Evolutionary conservation across 2,329 filamentous ascomycete species (phyloP), one percentile per base, ranked within the genome.

Genomic region (Exophiala alcalophila): DNA sequence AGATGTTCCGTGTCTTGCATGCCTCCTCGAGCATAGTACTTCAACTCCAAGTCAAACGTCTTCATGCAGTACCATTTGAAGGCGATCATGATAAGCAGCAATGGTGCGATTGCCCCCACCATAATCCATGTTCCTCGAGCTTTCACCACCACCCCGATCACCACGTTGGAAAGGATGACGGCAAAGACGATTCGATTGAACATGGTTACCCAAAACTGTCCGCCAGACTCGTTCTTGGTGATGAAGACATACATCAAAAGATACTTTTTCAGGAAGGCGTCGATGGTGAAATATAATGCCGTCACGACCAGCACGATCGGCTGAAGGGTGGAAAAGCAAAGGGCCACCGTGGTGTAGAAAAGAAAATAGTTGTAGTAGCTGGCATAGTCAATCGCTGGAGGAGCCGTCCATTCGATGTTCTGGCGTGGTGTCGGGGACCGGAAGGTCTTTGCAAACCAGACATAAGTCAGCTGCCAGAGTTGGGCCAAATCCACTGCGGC

Each of bases 331-430:
- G 84, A 81, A 59, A 92, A 96, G 57, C 83, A 88, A 11, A 98
- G 72, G 0, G 88, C 84, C 21, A 97, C 86, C 0, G 91, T 96
- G 16, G 85, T 75, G 68, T 97, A 98, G 68, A 87, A 98, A 20
- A 97, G 73, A 65, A 96, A 96, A 64, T 94, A 97, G 65, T 96
- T 97, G 76, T 96, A 98, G 68, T 97, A 97, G 56, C 81, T 88
- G 45, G 92, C 88, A 60, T 96, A 97, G 56, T 97, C 90, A 62
- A 98, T 96, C 0, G 86, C 74, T 2, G 87, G 90, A 1, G 92
- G 92, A 3, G 92, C 92, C 1, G 90, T 95, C 59, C 92, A 78
- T 63, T 95, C 87, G 55, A 97, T 97, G 55, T 92, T 72, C 63
- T 95, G 84, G 55, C 92, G 78, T 4, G 92, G 92, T 2, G 92